Base-by-base conservation (phyloP, 1,139 yeast genomes). In the Hanseniaspora gamundiae region DNA sequence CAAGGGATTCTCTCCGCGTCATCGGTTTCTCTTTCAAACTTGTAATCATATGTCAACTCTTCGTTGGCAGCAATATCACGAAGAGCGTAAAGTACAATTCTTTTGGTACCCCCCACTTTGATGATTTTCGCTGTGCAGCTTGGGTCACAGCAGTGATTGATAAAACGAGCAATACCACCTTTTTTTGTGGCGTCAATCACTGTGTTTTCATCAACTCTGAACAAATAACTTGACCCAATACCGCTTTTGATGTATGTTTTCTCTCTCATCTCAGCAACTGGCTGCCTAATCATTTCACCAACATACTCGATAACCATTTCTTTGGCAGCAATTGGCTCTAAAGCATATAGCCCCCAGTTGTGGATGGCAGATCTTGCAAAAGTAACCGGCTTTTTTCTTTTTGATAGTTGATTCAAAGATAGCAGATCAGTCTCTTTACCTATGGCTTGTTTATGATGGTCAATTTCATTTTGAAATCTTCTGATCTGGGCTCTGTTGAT, bases 291-390 rank as follows among this genome's bases (percentile, higher is more conserved):
- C 47, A 94, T 74, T 56, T 91, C 98, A 29, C 99, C 99, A n/a
- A 91, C 97, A 56, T 91, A 91, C 61, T 93, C 99, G 49, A 93
- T 91, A 55, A 91, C 88, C 96, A 91, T 91, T 62, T 91, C 98
- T 52, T 81, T 83, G 1, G 94, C 93, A 13, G 87, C 84, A 56
- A 91, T 91, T 1, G 94, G 94, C 57, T 91, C 97, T 57, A 85
- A 68, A 0, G 98, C 98, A 64, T 87, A 91, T 41, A 91, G 66
- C 0, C 99, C 99, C 98, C 98, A 91, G 57, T 91, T 87, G 60
- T 93, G 98, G 55, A 91, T 91, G 0, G 96, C 94, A 1, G 97
- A 87, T 45, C 98, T 69, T 0, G 97, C 96, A 69, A 88, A 88
- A 16, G 93, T 82, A 11, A 91, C 96, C 0, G 95, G 95, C 60